Base-by-base conservation (phyloP, 768 basidiomycete genomes). In the Dictyophora rubrovolvata region DNA sequence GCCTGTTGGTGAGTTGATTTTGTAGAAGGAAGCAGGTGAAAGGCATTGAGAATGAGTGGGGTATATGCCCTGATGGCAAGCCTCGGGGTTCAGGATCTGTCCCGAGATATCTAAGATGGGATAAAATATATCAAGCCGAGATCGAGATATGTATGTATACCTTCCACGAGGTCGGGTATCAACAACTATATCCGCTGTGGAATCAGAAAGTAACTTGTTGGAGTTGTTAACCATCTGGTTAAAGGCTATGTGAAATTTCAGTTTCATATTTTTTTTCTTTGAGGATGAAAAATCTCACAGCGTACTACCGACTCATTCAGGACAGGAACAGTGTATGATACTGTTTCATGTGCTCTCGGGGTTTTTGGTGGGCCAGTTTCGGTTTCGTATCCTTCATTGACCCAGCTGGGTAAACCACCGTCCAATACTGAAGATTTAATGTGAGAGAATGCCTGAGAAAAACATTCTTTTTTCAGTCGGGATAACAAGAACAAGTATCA, bases 361-460 rank as follows among this genome's bases (percentile, higher is more conserved):
- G 60, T 51, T 35, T 33, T 53, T 14, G 69, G 52, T 17, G 67
- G 56, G 6, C 73, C 71, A 21, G 67, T 66, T 53, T 82, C 84
- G 10, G 81, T 66, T 18, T 77, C 74, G 16, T 79, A 72, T 18
- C 85, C 84, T 67, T 87, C 84, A 28, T 77, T 78, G 60, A 82
- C 74, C 89, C 90, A 95, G 46, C 80, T 74, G 33, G 89, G 91
- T 12, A 97, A 79, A n/a, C 94, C 95, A n/a, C 96, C 96, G 69
- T 98, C 83, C 16, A 99, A 77, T 11, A 98, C 79, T 61, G 88
- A 90, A 8, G 93, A 90, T 48, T 85, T 85, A 34, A 77, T 71
- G 70, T 99, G 96, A 8, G 91, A 90, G 71, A 96, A 93, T 21
- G 87, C 79, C 72, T 70, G 53, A 20, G n/a, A 28, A 59, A 14